Conservation (phyloP, 2,329 filamentous ascomycete genomes). For the Chaetomium sp. region DNA sequence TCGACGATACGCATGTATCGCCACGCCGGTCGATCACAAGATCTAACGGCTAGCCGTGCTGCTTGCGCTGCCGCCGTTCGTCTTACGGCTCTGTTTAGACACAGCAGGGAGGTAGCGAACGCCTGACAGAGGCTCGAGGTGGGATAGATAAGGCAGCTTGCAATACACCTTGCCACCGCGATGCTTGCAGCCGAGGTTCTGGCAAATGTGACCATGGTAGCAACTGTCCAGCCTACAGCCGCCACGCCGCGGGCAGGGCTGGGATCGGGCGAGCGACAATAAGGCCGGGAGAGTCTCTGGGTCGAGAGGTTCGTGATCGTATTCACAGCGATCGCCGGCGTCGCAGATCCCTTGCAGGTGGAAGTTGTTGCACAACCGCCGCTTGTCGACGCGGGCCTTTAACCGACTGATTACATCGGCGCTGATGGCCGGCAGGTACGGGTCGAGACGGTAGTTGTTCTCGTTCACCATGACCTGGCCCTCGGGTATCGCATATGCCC, state of each 20-base stretch:
- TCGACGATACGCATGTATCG: slow-evolving; percentile 4
- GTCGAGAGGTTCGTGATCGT: slow-evolving; percentile 37
- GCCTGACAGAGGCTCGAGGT: slow-evolving; percentile 31
- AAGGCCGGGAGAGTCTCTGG: slow-evolving; percentile 36
- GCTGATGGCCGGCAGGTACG: slow-evolving; percentile 34
- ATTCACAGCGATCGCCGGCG: slow-evolving; percentile 36
- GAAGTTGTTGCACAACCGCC: slow-evolving; percentile 38
- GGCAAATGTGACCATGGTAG: slow-evolving; percentile 40
- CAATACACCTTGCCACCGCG: slow-evolving; percentile 39
- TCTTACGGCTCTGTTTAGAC: neutral
- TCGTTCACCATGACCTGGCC: slow-evolving; percentile 38
- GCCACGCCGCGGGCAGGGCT: slow-evolving; percentile 38
- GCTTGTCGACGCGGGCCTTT: slow-evolving; percentile 31
- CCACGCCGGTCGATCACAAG: neutral
- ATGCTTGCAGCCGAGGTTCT: slow-evolving; percentile 39
- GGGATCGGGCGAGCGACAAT: slow-evolving; percentile 37
- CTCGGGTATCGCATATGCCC: slow-evolving; percentile 35
- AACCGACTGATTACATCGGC: slow-evolving; percentile 30
- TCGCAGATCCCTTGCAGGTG: slow-evolving; percentile 36
- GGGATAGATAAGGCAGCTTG: slow-evolving; percentile 33
- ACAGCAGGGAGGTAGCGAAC: neutral
- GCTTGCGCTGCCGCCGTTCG: slow-evolving; percentile 3
- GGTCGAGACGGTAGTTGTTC: slow-evolving; percentile 37
- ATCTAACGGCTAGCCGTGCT: slow-evolving; percentile 6
- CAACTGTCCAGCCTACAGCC: slow-evolving; percentile 36